phyloP scores from a whole-genome alignment of 768 basidiomycete species.

The Phanerochaete carnosa region DNA sequence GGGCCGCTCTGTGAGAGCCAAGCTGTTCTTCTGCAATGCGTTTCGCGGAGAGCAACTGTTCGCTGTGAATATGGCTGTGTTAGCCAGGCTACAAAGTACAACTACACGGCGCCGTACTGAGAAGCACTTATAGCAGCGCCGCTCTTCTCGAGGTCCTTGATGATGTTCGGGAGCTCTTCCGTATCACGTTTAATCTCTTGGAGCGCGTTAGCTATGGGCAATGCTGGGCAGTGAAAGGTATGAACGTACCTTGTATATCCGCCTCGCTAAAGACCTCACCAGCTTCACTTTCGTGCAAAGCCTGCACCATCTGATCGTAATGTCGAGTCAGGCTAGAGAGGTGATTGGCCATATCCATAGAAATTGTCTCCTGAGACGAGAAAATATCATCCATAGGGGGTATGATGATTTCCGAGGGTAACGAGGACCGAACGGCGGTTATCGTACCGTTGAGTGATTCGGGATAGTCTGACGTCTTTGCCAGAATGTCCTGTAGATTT shows the following conservation, averaged over 20 bases:
- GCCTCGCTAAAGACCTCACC: conserved; percentile 66
- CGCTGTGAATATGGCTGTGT: conserved; percentile 33
- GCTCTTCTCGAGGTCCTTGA: conserved; percentile 66
- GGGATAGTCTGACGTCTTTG: conserved; percentile 63
- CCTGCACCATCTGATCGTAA: conserved; percentile 73
- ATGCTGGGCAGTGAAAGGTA: neutral
- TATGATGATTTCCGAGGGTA: conserved; percentile 38
- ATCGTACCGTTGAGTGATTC: conserved; percentile 59
- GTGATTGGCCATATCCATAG: conserved; percentile 66
- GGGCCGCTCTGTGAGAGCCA: conserved; percentile 41
- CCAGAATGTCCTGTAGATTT: conserved; percentile 52
- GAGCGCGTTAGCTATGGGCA: neutral
- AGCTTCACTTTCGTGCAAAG: conserved; percentile 64
- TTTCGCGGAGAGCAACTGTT: conserved; percentile 45
- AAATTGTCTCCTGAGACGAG: conserved; percentile 53
- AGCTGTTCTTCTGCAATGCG: conserved; percentile 43
- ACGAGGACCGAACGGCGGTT: conserved; percentile 46
- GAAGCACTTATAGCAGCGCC: conserved; percentile 48
- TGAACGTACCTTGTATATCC: conserved; percentile 57
- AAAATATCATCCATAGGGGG: conserved; percentile 47
- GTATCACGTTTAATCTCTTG: conserved; percentile 84
- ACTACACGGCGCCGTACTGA: conserved; percentile 60
- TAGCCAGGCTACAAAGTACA: neutral
- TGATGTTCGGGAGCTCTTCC: conserved; percentile 70
- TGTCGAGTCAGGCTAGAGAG: conserved; percentile 71